Conservation (phyloP, 345 rosid species). For the Reutealis trisperma region DNA sequence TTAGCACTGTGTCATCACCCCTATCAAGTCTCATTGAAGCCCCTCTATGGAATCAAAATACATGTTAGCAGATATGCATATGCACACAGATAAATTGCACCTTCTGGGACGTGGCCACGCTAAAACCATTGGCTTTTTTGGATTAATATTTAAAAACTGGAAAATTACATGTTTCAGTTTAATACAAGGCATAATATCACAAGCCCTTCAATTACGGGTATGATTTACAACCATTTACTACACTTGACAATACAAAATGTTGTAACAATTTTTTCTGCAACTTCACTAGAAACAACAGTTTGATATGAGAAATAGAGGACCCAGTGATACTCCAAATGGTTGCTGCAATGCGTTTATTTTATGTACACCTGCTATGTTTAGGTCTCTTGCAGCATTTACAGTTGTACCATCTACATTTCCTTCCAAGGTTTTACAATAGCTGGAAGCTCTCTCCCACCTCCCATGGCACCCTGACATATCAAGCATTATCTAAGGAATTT, state of each 20-base stretch:
- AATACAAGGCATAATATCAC: not conserved
- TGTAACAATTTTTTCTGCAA: not conserved
- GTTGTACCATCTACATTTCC: not conserved
- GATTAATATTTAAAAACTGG: not conserved
- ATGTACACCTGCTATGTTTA: not conserved
- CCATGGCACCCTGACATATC: not conserved
- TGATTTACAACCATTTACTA: not conserved
- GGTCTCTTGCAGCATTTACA: not conserved
- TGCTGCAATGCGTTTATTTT: not conserved
- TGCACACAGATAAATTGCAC: too few relatives aligned
- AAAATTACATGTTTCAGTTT: not conserved
- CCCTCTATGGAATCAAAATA: too few relatives aligned
- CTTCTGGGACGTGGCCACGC: not conserved
- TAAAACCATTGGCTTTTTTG: not conserved
- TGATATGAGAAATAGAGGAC: not conserved
- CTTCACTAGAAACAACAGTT: not conserved
- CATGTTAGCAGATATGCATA: too few relatives aligned
- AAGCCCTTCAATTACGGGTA: not conserved
- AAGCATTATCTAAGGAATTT: not conserved
- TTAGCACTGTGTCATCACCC: too few relatives aligned
- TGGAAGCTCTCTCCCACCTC: not conserved
- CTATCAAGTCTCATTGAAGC: too few relatives aligned
- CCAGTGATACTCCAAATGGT: not conserved
- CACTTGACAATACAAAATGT: not conserved
- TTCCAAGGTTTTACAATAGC: not conserved